Evolutionary conservation across 345 rosid genomes (phyloP).

Genomic region (Cochlearia excelsa): DNA sequence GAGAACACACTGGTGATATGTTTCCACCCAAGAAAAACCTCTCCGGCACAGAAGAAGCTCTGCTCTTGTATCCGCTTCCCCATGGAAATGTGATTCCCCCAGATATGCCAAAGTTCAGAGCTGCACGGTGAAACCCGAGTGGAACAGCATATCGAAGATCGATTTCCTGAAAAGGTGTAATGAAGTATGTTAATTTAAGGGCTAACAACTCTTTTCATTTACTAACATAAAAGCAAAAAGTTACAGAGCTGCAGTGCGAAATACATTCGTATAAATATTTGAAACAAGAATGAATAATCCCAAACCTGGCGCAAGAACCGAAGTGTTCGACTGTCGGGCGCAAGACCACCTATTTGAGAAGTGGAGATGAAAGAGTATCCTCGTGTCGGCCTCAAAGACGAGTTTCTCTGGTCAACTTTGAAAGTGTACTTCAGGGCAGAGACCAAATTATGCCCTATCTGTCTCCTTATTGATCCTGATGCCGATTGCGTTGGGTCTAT

Average conservation of each 20-base stretch:
- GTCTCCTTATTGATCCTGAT: conserved; percentile 68
- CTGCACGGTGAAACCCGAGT: conserved; percentile 70
- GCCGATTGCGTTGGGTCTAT: conserved; percentile 77
- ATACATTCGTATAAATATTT: background rate
- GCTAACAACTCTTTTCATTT: too few relatives aligned
- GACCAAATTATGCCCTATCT: conserved; percentile 79
- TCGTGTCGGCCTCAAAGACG: conserved; percentile 66
- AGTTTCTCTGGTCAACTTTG: conserved; percentile 76
- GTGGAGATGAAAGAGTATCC: conserved; percentile 80
- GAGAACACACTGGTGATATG: conserved; percentile 66
- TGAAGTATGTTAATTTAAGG: too few relatives aligned
- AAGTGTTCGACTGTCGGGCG: conserved; percentile 74
- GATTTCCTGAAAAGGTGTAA: conserved; percentile 47
- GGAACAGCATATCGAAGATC: conserved; percentile 87
- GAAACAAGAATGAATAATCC: conserved; percentile 7
- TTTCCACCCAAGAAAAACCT: conserved; percentile 94
- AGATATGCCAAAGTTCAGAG: conserved; percentile 75
- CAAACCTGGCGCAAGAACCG: conserved; percentile 84
- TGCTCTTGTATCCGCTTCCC: conserved; percentile 62
- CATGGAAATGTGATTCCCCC: conserved; percentile 75
- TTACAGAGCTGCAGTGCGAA: background rate
- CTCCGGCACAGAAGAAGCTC: conserved; percentile 67
- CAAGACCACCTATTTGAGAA: conserved; percentile 79
- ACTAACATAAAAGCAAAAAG: too few relatives aligned
- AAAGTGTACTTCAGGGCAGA: conserved; percentile 73